A percentile compares a stretch with the other conserved stretches of the same genome.
Conservation (phyloP, 768 basidiomycete species). For the Kwoniella pini region DNA sequence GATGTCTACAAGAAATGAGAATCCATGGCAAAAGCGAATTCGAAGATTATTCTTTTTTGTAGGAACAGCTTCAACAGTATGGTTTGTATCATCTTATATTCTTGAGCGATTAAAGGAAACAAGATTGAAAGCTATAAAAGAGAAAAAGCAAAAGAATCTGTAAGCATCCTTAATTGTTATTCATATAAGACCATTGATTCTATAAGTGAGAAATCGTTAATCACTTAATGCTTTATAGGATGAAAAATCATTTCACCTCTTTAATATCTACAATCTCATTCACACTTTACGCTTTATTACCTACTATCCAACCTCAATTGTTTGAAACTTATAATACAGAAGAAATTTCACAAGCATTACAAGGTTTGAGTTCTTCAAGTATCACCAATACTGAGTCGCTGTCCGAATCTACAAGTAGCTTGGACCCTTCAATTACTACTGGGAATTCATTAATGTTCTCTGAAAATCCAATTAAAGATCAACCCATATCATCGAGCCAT, state of each 20-base stretch:
- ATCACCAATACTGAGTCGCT: background rate
- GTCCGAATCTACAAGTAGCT: slow-evolving; percentile 3
- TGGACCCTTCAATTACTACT: slow-evolving; percentile 12
- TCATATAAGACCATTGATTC: background rate
- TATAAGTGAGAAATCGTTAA: background rate
- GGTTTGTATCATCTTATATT: slow-evolving; percentile 35
- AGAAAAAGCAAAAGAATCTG: slow-evolving; percentile 36
- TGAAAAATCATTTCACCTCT: slow-evolving; percentile 49
- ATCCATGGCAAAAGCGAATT: slow-evolving; percentile 37
- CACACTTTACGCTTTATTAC: slow-evolving; percentile 53
- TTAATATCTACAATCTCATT: slow-evolving; percentile 51
- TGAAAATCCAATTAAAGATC: background rate
- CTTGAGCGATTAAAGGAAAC: slow-evolving; percentile 41
- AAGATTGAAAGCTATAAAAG: slow-evolving; percentile 32
- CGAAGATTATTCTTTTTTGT: slow-evolving; percentile 30
- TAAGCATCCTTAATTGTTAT: slow-evolving; percentile 7
- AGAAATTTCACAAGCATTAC: slow-evolving; percentile 39
- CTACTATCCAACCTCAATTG: slow-evolving; percentile 47
- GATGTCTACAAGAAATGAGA: slow-evolving; percentile 6
- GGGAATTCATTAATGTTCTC: slow-evolving; percentile 15
- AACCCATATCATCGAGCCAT: too few relatives aligned
- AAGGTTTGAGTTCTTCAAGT: slow-evolving; percentile 22
- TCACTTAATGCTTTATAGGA: slow-evolving; percentile 20
- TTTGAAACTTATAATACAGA: slow-evolving; percentile 45
- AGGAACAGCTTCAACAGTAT: slow-evolving; percentile 38